A percentile compares a stretch with the other conserved stretches of the same genome.
Evolutionary conservation across 495 filamentous ascomycete species (phyloP).

Genomic region (Rostrohypoxylon terebratum): DNA sequence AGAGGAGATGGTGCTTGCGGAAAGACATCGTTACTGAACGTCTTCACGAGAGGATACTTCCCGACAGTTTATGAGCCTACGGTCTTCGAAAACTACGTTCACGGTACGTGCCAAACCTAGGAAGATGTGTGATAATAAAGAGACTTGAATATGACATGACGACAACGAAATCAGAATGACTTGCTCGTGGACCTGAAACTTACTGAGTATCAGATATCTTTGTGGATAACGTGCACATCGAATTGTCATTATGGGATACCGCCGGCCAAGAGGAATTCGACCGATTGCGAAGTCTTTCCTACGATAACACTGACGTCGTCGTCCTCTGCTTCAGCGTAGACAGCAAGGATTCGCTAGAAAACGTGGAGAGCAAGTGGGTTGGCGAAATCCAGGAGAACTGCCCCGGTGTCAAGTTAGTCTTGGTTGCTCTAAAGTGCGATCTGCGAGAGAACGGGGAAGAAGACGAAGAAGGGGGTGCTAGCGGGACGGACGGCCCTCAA

Average conservation of each 20-base stretch:
- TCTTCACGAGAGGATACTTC: constrained; percentile 99
- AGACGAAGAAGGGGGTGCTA: constrained; percentile 61
- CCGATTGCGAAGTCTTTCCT: constrained; percentile 91
- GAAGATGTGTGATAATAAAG: background rate
- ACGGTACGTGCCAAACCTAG: constrained; percentile 69
- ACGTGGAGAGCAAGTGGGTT: constrained; percentile 98
- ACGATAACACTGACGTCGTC: constrained; percentile 93
- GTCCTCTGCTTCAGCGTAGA: constrained; percentile 99
- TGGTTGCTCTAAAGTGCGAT: constrained; percentile 98
- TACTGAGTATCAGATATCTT: constrained; percentile 79
- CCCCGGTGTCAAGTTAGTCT: constrained; percentile 89
- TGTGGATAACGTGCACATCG: constrained; percentile 95
- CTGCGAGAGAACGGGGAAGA: constrained; percentile 77
- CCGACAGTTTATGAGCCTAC: constrained; percentile 99
- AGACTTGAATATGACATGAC: background rate
- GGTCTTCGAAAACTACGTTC: constrained; percentile 99
- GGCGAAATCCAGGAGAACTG: constrained; percentile 98
- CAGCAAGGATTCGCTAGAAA: constrained; percentile 94
- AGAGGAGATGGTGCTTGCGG: constrained; percentile 98
- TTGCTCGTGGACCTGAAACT: constrained; percentile 16
- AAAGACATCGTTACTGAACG: constrained; percentile 96
- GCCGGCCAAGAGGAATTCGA: constrained; percentile 99
- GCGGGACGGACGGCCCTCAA: constrained; percentile 50
- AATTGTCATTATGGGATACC: constrained; percentile 97
- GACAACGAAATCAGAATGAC: background rate